Conservation (phyloP, 495 filamentous ascomycete species). For the Penicillium macrosclerotiorum region DNA sequence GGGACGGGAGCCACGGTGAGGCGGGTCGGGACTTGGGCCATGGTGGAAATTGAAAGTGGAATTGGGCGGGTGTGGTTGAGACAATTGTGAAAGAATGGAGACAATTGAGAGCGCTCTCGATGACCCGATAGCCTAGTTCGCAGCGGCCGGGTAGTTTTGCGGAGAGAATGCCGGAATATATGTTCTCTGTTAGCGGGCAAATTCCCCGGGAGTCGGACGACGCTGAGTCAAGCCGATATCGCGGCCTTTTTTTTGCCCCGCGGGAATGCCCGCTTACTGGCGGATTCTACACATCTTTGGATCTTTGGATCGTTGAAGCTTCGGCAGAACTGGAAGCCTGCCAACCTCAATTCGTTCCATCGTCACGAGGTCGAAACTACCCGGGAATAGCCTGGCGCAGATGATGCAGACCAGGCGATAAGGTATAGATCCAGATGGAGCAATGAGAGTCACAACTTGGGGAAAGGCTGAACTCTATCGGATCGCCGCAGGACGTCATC, state of each 20-base stretch:
- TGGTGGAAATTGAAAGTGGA: constrained; percentile 14
- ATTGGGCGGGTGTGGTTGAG: not conserved
- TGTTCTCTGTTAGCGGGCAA: not conserved
- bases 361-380: constrained; percentile 13
- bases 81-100: not conserved
- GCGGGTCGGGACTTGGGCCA: constrained; percentile 33
- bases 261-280: constrained; percentile 29
- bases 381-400: constrained; percentile 16
- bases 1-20: constrained; percentile 38
- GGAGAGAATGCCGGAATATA: constrained; percentile 9
- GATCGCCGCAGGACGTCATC: constrained; percentile 13
- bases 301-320: no score
- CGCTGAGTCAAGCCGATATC: constrained; percentile 35
- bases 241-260: constrained; percentile 20
- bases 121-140: no score
- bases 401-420: no score
- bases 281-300: constrained; percentile 12
- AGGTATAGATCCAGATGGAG: no score
- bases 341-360: no score
- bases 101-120: constrained; percentile 1
- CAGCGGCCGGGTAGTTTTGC: not conserved
- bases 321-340: no score
- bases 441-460: not conserved
- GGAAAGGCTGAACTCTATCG: not conserved
- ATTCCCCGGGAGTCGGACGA: constrained; percentile 5